These are phyloP conservation scores for Ampelocalamus luodianensis DNA, from an alignment of 176 grass and related monocot genomes.

Conservation along the genomic window DNA sequence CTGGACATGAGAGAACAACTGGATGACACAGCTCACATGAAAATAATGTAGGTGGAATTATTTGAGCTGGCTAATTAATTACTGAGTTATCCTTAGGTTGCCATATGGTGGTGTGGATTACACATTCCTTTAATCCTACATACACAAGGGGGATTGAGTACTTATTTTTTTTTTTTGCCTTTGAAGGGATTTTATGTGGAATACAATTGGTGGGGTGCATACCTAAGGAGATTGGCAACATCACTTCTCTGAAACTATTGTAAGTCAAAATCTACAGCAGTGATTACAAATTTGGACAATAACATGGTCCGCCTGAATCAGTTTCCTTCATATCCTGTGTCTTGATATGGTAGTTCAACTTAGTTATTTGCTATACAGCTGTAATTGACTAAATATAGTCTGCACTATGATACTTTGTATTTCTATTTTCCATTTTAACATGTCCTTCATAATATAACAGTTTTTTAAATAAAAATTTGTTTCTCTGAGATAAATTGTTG, in stretches of 20 bases:
- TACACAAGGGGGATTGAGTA: neutral
- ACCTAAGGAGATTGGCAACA: conserved; percentile 71
- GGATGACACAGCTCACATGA: conserved; percentile 46
- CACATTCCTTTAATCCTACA: conserved; percentile 17
- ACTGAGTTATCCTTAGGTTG: conserved; percentile 1
- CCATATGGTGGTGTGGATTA: conserved; percentile 16
- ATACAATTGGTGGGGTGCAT: no score
- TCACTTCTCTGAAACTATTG: conserved; percentile 73
- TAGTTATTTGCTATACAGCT: neutral
- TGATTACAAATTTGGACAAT: neutral
- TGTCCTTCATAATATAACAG: neutral
- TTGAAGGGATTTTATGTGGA: no score
- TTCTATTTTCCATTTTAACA: conserved; percentile 7
- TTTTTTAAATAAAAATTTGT: conserved; percentile 14
- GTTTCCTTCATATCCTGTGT: conserved; percentile 8
- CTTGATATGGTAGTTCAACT: conserved; percentile 20
- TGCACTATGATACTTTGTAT: neutral
- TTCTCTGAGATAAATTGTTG: conserved; percentile 24
- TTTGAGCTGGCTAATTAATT: conserved; percentile 21
- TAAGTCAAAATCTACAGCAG: conserved; percentile 46
- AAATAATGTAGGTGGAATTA: conserved; percentile 74
- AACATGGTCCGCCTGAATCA: neutral
- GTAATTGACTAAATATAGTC: neutral
- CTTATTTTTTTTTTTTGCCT: neutral
- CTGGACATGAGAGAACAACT: no score